Conservation (phyloP, 441 rosid genomes). For the Populus hybrid region DNA sequence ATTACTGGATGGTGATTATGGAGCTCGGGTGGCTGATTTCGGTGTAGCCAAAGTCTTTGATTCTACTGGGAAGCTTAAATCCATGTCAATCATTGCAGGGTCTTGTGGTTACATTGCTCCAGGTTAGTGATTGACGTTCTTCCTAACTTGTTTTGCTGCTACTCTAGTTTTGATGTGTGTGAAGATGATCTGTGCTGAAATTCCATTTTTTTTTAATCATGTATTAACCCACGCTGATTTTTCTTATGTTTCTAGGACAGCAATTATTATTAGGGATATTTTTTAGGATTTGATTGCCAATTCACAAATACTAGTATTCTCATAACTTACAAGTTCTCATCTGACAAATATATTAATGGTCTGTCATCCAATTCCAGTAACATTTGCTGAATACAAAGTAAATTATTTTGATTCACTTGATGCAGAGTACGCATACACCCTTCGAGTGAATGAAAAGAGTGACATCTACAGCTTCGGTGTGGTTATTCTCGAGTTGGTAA, state of each 20-base stretch:
- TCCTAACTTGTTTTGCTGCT: no score
- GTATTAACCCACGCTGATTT: not conserved
- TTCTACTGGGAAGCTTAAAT: slow-evolving; percentile 63
- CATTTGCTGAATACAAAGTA: not conserved
- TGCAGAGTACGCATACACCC: slow-evolving; percentile 95
- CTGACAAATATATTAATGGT: not conserved
- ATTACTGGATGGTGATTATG: slow-evolving; percentile 72
- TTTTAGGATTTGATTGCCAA: not conserved
- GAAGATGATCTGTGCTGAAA: not conserved
- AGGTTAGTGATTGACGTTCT: slow-evolving; percentile 44
- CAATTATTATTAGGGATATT: not conserved
- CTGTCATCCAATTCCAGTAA: not conserved
- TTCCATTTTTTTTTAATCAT: not conserved
- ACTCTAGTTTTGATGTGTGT: not conserved
- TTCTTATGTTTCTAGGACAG: not conserved
- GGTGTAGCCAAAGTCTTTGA: slow-evolving; percentile 90
- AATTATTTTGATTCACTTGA: slow-evolving; percentile 1
- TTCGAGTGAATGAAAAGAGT: slow-evolving; percentile 93
- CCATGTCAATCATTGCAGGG: slow-evolving; percentile 98
- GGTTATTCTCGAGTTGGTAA: slow-evolving; percentile 84
- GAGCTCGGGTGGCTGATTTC: slow-evolving; percentile 92
- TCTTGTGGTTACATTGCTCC: slow-evolving; percentile 99
- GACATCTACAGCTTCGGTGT: slow-evolving; percentile 98
- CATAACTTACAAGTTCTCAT: not conserved
- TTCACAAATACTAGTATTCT: not conserved